Base-by-base conservation (phyloP, 805 yeast genomes). In the Yarrowia yakushimensis region DNA sequence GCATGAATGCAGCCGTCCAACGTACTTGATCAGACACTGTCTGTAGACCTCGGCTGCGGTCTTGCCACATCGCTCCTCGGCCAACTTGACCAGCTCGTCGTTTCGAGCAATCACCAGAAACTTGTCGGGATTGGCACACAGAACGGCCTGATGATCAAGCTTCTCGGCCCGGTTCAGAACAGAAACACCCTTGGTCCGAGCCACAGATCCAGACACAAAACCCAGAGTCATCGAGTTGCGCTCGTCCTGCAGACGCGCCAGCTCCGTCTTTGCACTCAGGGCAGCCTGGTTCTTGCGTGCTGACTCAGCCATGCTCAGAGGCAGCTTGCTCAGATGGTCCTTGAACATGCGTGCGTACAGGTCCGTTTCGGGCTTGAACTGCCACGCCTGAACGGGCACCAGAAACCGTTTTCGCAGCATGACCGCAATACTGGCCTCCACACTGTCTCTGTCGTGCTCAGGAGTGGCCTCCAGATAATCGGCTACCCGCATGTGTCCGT, bases 21-120 rank as follows among this genome's bases (percentile, higher is more conserved):
- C 97, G 18, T 88, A 77, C 39, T 80, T 70, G 17, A 73, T 67
- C 63, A 94, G 79, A 3, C 85, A 83, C 11, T 78, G 72, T 48
- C 78, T 77, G 70, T 88, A 93, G 11, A 94, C 79, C 45, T 78
- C 73, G 0, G 94, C 79, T 0, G 96, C 79, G 2, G 87, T 72
- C 7, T 79, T 74, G 2, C 98, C 98, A 31, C 91, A 73, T 61
- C 90, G 79, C 48, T 87, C 85, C 30, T 79, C 77, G 13, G 86
- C 87, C 55, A 87, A 79, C 33, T 82, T 82, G 0, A 78, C 82
- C 15, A 94, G 77, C 67, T 87, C 87, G 46, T 76, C 72, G 11
- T 87, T 80, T 66, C 97, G 81, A 68, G 85, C 78, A 33, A 81
- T 74, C 69, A 90, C 86, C 59, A 88, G 78, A 67, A 82, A 91